Base-by-base conservation (phyloP, 2,329 filamentous ascomycete species). In the Plenodomus biglobosus region DNA sequence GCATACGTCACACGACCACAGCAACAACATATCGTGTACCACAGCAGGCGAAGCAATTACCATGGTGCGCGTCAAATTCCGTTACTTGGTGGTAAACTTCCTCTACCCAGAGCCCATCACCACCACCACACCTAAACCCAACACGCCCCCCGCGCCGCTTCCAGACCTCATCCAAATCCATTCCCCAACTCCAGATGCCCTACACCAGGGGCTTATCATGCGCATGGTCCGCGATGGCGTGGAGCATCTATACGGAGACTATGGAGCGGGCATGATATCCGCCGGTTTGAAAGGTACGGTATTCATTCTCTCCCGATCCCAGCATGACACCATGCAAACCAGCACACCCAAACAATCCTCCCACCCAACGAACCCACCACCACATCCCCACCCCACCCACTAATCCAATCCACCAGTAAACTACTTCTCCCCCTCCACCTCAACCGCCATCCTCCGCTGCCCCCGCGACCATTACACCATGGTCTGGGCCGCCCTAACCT, bases 61-160 rank as follows among this genome's bases (percentile, higher is more conserved):
- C 36, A 96, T 99, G 94, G 94, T 99, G 51, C 90, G 94, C 68
- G 84, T 97, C 60, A 99, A 99, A 75, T 88, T 96, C 73, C 86
- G 94, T 64, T 99, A 99, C 72, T 82, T 99, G 16, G 84, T 97
- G n/a, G 84, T 97, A 53, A 90, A 95, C 69, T 91, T 97, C 58
- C 80, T 97, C 39, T 96, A 96, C 65, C 90, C 92, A 0, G 80
- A 84, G 6, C 76, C 82, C 11, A 51, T 52, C 65, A 70, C 48
- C 41, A 64, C 62, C 65, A 70, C 48, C 41, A 64, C 62, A 18
- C 44, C 49, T 67, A 61, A 58, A 38, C 58, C 60, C 27, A 73
- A 59, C 60, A 32, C 8, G 6, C 7, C 8, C 13, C 3, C 27
- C 8, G 3, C 27, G 7, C 27, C 27, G 11, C 80, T 65, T 71